phyloP scores from a whole-genome alignment of 2,329 filamentous ascomycete genomes.

The Cladorrhinum sp. region DNA sequence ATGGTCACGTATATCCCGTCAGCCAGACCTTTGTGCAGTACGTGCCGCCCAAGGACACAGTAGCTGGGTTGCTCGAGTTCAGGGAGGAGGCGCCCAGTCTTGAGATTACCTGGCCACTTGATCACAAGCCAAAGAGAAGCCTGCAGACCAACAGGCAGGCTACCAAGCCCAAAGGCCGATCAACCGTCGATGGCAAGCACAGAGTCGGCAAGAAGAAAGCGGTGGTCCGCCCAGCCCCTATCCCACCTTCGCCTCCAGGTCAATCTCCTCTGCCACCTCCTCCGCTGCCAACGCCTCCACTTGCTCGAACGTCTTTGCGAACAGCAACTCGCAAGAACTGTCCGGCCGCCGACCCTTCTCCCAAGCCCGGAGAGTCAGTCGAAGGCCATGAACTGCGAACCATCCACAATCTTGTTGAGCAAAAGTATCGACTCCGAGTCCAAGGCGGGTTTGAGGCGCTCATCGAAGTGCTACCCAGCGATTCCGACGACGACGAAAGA shows the following conservation, averaged over 20 bases:
- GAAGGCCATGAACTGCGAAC: constrained; percentile 20
- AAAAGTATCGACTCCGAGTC: constrained; percentile 26
- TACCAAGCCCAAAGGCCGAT: neutral
- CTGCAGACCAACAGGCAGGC: neutral
- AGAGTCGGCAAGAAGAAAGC: neutral
- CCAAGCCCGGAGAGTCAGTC: constrained; percentile 23
- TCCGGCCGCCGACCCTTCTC: neutral
- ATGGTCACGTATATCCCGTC: neutral
- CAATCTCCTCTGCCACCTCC: neutral
- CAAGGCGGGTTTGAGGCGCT: constrained; percentile 23
- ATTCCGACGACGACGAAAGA: neutral
- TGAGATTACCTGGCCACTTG: neutral
- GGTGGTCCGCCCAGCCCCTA: neutral
- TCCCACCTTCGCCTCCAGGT: neutral
- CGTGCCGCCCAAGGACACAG: neutral
- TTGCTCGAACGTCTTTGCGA: constrained; percentile 10
- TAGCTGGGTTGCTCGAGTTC: neutral
- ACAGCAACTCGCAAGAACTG: constrained; percentile 21
- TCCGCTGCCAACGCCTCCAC: neutral
- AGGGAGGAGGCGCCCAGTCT: neutral
- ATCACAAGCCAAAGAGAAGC: neutral
- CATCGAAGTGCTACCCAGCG: constrained; percentile 17
- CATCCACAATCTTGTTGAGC: constrained; percentile 26
- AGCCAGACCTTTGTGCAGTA: neutral
- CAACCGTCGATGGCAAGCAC: neutral